Base-by-base conservation (phyloP, 345 rosid genomes). In the Geranium rotundifolium region DNA sequence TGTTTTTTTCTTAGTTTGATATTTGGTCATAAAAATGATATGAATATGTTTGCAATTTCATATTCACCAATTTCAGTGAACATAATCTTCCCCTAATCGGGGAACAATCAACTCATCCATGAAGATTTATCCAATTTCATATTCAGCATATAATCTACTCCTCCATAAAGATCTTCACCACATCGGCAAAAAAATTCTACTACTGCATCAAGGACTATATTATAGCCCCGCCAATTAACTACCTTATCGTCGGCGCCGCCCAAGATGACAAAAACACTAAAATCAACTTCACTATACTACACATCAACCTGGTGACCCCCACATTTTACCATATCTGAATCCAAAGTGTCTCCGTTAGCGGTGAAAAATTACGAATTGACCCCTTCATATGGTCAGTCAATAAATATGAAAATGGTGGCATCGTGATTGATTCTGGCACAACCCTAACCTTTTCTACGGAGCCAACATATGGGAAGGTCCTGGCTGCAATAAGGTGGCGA, bases 161-260 rank as follows among this genome's bases (percentile, higher is more conserved):
- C n/a, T n/a, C n/a, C n/a, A n/a, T n/a, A n/a, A n/a, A n/a, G n/a
- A n/a, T n/a, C n/a, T n/a, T n/a, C n/a, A n/a, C n/a, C n/a, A n/a
- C n/a, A n/a, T n/a, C n/a, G n/a, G n/a, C n/a, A 31, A 69, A 77
- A 74, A 85, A 71, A 69, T 88, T 91, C 76, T 91, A 95, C 1
- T 91, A 91, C 58, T 91, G 96, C 57, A 85, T 86, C 30, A 77
- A 73, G 87, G 98, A 91, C 62, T 88, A 77, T 77, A 88, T 90
- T 2, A 75, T 86, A 17, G 77, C 90, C 5, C 84, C 96, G 27
- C 98, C 95, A 0, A 78, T 86, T 1, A 91, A 96, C 71, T 91
- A 75, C 67, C 85, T 86, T 63, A 63, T 72, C 60, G 85, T 91
- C 82, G 89, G 86, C 61, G 70, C 57, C 17, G 14, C 20, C 56